phyloP scores from a whole-genome alignment of 2,329 filamentous ascomycete genomes.

The Ophiostoma sp. region DNA sequence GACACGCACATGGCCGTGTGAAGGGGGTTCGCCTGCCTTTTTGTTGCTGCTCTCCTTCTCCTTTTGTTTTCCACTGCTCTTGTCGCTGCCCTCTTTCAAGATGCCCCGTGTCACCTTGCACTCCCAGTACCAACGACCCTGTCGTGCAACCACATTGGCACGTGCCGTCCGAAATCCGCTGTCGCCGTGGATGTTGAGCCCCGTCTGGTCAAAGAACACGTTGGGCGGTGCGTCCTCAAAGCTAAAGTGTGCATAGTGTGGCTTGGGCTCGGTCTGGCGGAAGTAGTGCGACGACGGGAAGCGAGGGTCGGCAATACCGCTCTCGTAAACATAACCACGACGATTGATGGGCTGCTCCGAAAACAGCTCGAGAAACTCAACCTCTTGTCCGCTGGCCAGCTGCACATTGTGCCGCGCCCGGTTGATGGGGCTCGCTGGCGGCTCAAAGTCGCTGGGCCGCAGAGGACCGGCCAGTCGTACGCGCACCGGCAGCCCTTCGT shows the following conservation, averaged over 20 bases:
- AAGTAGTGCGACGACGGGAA: slow-evolving; percentile 89
- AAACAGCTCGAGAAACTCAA: slow-evolving; percentile 63
- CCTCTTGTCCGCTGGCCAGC: slow-evolving; percentile 49
- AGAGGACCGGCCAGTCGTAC: slow-evolving; percentile 64
- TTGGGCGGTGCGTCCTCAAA: slow-evolving; percentile 88
- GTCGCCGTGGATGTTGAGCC: slow-evolving; percentile 78
- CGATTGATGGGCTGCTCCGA: slow-evolving; percentile 63
- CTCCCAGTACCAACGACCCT: slow-evolving; percentile 93
- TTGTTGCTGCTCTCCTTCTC: neutral
- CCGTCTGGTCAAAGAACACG: slow-evolving; percentile 77
- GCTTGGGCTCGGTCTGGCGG: slow-evolving; percentile 81
- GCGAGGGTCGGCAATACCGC: slow-evolving; percentile 83
- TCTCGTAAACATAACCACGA: slow-evolving; percentile 80
- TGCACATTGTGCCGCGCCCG: slow-evolving; percentile 56
- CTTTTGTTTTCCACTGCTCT: neutral
- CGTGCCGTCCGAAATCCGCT: slow-evolving; percentile 91
- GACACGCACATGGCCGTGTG: slow-evolving; percentile 70
- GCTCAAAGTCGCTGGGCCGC: slow-evolving; percentile 62
- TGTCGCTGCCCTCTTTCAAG: slow-evolving; percentile 53
- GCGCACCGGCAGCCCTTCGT: slow-evolving; percentile 54
- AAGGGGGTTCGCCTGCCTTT: slow-evolving; percentile 44
- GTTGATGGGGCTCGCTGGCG: slow-evolving; percentile 58
- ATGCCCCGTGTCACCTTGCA: slow-evolving; percentile 78
- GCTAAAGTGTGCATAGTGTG: slow-evolving; percentile 81
- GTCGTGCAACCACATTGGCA: slow-evolving; percentile 84